Conservation (phyloP, 306 rosid genomes). For the Begonia loranthoides region DNA sequence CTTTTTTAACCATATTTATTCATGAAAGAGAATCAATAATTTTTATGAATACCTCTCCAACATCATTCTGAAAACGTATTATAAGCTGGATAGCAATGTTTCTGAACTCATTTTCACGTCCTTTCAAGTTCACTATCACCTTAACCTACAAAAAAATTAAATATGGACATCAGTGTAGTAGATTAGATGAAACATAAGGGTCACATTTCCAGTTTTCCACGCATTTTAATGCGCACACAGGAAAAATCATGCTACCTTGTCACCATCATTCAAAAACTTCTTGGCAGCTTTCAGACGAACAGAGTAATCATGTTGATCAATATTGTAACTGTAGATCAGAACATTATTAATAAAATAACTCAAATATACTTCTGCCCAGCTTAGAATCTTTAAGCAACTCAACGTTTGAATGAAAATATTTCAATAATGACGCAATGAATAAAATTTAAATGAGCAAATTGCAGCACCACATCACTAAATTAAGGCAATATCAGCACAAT, state of each 20-base stretch:
- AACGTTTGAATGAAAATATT: no score
- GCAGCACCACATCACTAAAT: no score
- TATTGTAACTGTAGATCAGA: slow-evolving; percentile 56
- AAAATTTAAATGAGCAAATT: no score
- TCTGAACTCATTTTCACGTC: slow-evolving; percentile 92
- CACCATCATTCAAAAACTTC: slow-evolving; percentile 88
- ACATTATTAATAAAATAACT: no score
- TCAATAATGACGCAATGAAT: no score
- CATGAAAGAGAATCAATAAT: neutral
- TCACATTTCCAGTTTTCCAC: no score
- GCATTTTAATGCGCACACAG: no score
- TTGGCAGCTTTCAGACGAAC: slow-evolving; percentile 94
- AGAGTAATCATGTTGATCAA: slow-evolving; percentile 92
- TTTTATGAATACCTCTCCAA: slow-evolving; percentile 67
- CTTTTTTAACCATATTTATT: neutral
- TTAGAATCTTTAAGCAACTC: no score
- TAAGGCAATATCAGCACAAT: no score
- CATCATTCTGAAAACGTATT: slow-evolving; percentile 73
- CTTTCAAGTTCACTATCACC: slow-evolving; percentile 86
- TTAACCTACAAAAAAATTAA: slow-evolving; percentile 56
- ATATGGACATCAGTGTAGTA: slow-evolving; percentile 10
- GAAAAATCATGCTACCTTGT: slow-evolving; percentile 49
- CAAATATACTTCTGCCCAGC: no score
- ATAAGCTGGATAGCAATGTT: slow-evolving; percentile 81
- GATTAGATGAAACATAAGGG: neutral